Conservation (phyloP, 2,329 filamentous ascomycete genomes). For the Stachybotrys chartarum region DNA sequence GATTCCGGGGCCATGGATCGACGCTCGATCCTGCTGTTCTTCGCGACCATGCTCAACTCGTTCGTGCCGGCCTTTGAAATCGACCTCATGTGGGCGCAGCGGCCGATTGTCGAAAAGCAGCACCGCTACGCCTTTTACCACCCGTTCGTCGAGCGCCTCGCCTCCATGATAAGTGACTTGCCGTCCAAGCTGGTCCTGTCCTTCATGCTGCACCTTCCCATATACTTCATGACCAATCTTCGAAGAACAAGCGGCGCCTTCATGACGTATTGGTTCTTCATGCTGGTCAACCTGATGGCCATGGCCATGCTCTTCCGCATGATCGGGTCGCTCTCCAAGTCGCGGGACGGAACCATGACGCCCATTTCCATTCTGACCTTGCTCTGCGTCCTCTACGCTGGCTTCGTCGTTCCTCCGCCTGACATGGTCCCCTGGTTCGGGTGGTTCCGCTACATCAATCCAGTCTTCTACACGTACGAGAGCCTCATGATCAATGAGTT, state of each 20-base stretch:
- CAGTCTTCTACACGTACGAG: conserved; percentile 44
- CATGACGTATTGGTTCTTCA: conserved; percentile 79
- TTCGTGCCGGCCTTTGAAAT: not conserved
- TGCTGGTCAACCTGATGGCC: conserved; percentile 62
- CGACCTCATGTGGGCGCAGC: conserved; percentile 65
- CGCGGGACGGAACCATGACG: not conserved
- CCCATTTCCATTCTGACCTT: not conserved
- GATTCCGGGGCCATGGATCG: not conserved
- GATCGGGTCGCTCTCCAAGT: conserved; percentile 14
- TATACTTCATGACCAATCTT: conserved; percentile 86
- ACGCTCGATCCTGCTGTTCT: not conserved
- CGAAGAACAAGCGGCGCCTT: conserved; percentile 67
- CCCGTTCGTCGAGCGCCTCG: conserved; percentile 79
- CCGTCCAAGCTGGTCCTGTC: conserved; percentile 70
- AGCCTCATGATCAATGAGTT: conserved; percentile 9
- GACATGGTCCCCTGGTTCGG: not conserved
- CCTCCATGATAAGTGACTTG: conserved; percentile 79
- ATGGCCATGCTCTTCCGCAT: conserved; percentile 59
- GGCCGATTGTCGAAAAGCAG: conserved; percentile 89
- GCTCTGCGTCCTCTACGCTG: conserved; percentile 14
- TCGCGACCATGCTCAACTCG: not conserved
- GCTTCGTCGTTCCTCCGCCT: not conserved
- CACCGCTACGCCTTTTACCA: conserved; percentile 81
- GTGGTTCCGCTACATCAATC: conserved; percentile 59
- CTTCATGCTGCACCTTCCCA: conserved; percentile 67